These are phyloP conservation scores for Fusarium odoratissimum DNA, from an alignment of 2,329 filamentous ascomycete genomes.

Conservation along the genomic window DNA sequence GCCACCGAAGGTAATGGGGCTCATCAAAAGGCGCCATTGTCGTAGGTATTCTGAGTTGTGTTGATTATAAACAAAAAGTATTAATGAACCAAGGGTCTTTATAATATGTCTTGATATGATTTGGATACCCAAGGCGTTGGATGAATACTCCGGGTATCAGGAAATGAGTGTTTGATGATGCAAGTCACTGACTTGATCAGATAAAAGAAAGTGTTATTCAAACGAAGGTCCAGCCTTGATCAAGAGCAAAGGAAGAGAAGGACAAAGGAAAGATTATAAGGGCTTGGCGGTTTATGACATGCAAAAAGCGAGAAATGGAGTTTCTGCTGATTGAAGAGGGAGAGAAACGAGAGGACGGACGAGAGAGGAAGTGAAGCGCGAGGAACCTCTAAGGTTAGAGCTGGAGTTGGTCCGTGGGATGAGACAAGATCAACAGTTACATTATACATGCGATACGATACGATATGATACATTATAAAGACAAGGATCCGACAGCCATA, in stretches of 20 bases:
- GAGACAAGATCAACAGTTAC: constrained; percentile 36
- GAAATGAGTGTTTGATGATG: constrained; percentile 30
- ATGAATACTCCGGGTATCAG: constrained; percentile 11
- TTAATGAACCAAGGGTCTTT: constrained; percentile 11
- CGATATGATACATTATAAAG: constrained; percentile 19
- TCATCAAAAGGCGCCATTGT: constrained; percentile 32
- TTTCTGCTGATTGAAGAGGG: constrained; percentile 21
- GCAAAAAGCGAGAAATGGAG: constrained; percentile 2
- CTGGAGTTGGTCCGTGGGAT: constrained; percentile 14
- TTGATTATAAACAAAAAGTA: constrained; percentile 6
- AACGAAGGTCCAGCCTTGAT: constrained; percentile 44
- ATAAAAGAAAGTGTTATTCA: constrained; percentile 29
- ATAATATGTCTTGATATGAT: constrained; percentile 8
- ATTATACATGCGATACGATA: constrained; percentile 25
- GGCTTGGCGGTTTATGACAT: constrained; percentile 35
- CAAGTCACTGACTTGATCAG: constrained; percentile 41
- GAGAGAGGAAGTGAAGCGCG: constrained; percentile 21
- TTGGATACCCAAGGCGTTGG: constrained; percentile 15
- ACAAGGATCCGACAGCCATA: constrained; percentile 9
- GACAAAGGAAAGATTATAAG: constrained; percentile 25
- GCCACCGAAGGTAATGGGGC: constrained; percentile 31
- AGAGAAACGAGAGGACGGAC: constrained; percentile 28
- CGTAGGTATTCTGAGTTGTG: constrained; percentile 1
- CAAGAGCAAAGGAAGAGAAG: constrained; percentile 33
- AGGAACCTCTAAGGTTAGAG: constrained; percentile 5